These are phyloP conservation scores for Margaritispora aquatica DNA, from an alignment of 495 filamentous ascomycete species.

Conservation along the genomic window DNA sequence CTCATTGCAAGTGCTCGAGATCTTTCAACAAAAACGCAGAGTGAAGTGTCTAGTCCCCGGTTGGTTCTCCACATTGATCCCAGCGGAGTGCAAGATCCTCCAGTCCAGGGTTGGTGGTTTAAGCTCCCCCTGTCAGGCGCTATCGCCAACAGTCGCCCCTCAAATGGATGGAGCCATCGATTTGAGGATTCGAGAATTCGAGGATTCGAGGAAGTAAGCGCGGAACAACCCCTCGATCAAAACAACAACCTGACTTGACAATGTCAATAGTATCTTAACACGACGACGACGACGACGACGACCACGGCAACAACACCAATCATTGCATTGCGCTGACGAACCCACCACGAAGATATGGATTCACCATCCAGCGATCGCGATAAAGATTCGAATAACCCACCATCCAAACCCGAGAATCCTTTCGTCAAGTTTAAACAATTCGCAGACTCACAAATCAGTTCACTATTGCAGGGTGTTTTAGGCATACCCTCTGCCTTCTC, in stretches of 20 bases:
- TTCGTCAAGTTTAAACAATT: conserved; percentile 40
- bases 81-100: background rate
- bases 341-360: conserved; percentile 10
- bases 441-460: conserved; percentile 32
- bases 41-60: conserved; percentile 8
- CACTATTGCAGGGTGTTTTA: conserved; percentile 30
- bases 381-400: conserved; percentile 11
- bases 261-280: background rate
- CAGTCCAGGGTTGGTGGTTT: background rate
- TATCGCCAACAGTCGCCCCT: background rate
- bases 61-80: background rate
- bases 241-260: no score
- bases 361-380: conserved; percentile 16
- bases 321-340: background rate
- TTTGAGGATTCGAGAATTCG: no score
- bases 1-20: conserved; percentile 6
- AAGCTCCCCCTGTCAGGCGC: background rate
- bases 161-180: no score
- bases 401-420: conserved; percentile 25
- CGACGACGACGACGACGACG: background rate
- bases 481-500: conserved; percentile 27
- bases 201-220: background rate
- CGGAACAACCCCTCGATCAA: background rate
- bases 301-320: background rate
- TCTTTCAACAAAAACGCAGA: conserved; percentile 4